Percentiles rank a stretch among this genome's conserved stretches.
Evolutionary conservation across 805 yeast species (phyloP).

Genomic region (Myxozyma mucilagina): DNA sequence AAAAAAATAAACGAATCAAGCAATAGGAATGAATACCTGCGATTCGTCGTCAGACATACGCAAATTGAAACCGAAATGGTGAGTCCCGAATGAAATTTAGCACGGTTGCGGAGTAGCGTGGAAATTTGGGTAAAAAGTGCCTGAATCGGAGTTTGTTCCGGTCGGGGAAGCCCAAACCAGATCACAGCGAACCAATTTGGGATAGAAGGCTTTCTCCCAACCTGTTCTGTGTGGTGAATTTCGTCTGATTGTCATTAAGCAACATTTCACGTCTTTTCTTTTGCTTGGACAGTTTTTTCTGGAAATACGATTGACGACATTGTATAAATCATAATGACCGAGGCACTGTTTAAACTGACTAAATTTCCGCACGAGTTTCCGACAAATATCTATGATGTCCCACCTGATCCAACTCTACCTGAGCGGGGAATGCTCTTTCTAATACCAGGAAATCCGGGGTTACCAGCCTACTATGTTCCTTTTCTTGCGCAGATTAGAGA

Average conservation of each 20-base stretch:
- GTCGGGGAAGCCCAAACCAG: not conserved
- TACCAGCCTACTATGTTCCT: slow-evolving; percentile 61
- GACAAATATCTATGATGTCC: slow-evolving; percentile 21
- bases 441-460: slow-evolving; percentile 79
- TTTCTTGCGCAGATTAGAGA: slow-evolving; percentile 51
- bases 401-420: slow-evolving; percentile 5
- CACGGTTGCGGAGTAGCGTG: not conserved
- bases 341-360: not conserved
- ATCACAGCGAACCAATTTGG: no score
- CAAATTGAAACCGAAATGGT: not conserved
- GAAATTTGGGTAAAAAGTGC: not conserved
- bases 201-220: not conserved
- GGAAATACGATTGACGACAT: not conserved
- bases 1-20: not conserved
- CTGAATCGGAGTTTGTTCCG: not conserved
- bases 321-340: not conserved
- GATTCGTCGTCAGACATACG: not conserved
- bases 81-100: not conserved
- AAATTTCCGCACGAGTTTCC: slow-evolving; percentile 16
- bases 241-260: not conserved
- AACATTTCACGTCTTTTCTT: no score
- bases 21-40: not conserved
- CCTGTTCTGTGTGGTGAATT: not conserved
- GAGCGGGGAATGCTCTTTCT: slow-evolving; percentile 48
- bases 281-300: not conserved